Conservation (phyloP, 768 basidiomycete genomes). For the Podaxis carcinomalis region DNA sequence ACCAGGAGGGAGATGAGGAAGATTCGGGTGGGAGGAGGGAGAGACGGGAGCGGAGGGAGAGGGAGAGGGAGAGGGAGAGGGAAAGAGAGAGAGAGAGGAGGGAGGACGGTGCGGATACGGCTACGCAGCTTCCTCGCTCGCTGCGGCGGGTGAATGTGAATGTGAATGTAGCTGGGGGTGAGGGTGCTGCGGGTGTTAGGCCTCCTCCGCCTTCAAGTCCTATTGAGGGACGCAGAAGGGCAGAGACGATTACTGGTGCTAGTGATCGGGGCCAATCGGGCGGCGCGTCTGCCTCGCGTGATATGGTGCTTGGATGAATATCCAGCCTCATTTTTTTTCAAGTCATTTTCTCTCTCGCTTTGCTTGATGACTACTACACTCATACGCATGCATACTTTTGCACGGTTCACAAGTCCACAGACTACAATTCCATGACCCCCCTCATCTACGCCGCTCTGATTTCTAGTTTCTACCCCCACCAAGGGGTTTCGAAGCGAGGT, state of each 20-base stretch:
- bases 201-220: slow-evolving; percentile 5
- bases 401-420: background rate
- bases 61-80: background rate
- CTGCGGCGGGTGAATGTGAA: background rate
- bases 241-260: slow-evolving; percentile 16
- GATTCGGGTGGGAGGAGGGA: slow-evolving; percentile 9
- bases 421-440: background rate
- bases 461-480: no score
- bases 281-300: background rate
- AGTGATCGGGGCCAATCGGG: background rate
- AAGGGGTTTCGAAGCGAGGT: no score
- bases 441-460: no score
- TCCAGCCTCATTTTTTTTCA: background rate
- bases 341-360: background rate
- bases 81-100: slow-evolving; percentile 4
- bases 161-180: background rate
- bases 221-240: slow-evolving; percentile 14
- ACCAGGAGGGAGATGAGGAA: slow-evolving; percentile 5
- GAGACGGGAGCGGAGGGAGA: slow-evolving; percentile 2
- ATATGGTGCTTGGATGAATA: slow-evolving; percentile 3
- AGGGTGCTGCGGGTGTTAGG: background rate
- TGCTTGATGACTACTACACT: background rate
- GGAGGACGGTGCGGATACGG: slow-evolving; percentile 9
- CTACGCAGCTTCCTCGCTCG: background rate
- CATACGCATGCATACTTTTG: background rate